Percentiles rank a stretch among this genome's conserved stretches.
Conservation (phyloP, 441 rosid genomes). For the Pelargonium myrrhifolium region DNA sequence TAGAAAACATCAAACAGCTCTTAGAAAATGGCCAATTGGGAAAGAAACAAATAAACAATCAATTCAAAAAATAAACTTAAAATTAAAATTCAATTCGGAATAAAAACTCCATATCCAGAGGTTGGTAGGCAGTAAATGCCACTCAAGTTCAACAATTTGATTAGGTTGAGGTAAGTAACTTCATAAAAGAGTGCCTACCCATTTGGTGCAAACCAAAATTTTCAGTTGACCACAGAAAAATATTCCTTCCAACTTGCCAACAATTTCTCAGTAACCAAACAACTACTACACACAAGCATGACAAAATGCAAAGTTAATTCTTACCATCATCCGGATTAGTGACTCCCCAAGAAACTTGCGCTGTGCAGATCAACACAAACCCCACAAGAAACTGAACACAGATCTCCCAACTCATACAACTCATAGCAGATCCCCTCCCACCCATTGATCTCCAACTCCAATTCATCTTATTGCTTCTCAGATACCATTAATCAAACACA, state of each 20-base stretch:
- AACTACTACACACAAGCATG: background rate
- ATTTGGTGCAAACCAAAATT: background rate
- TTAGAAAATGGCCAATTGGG: background rate
- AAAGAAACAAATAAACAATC: background rate
- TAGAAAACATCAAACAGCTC: background rate
- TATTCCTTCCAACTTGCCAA: background rate
- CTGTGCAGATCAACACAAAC: slow-evolving; percentile 47
- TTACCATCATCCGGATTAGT: slow-evolving; percentile 84
- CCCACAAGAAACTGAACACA: slow-evolving; percentile 34
- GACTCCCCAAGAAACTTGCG: slow-evolving; percentile 45
- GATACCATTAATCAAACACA: slow-evolving; percentile 35
- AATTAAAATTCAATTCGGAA: background rate
- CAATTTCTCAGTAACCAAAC: slow-evolving; percentile 22
- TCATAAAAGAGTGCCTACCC: no score
- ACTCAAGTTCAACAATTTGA: no score
- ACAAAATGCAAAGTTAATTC: slow-evolving; percentile 8
- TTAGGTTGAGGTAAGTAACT: background rate
- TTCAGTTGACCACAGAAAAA: background rate
- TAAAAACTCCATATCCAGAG: no score
- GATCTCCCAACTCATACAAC: slow-evolving; percentile 37
- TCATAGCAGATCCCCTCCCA: slow-evolving; percentile 41
- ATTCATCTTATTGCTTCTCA: slow-evolving; percentile 18
- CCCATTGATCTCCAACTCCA: slow-evolving; percentile 5
- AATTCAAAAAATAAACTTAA: background rate
- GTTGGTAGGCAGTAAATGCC: no score